Conservation (phyloP, 1,284 basidiomycete species). For the Sanghuangporus weigelae region DNA sequence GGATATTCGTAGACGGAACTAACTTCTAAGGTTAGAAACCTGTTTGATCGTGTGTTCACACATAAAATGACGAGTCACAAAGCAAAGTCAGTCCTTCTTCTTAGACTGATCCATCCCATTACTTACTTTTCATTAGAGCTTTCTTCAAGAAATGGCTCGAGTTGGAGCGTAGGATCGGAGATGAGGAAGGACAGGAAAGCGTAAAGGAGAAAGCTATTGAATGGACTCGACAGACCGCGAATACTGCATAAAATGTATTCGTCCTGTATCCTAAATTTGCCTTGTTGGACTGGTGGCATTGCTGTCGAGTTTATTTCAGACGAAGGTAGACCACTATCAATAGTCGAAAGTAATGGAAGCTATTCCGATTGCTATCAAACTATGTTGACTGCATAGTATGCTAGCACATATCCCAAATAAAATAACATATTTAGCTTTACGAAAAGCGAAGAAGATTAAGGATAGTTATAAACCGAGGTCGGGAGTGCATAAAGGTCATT, state of each 20-base stretch:
- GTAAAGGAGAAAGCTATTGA: slow-evolving; percentile 89
- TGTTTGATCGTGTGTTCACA: slow-evolving; percentile 80
- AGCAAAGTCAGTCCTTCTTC: slow-evolving; percentile 62
- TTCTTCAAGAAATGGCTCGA: slow-evolving; percentile 98
- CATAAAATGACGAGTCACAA: slow-evolving; percentile 92
- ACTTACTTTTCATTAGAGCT: slow-evolving; percentile 39
- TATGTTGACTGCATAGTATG: not conserved
- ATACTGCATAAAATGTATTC: no score
- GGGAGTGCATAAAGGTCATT: slow-evolving; percentile 14
- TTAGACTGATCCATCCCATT: not conserved
- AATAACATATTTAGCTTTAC: slow-evolving; percentile 24
- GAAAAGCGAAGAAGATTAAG: slow-evolving; percentile 32
- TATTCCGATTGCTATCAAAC: not conserved
- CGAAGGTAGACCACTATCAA: not conserved
- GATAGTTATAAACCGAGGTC: slow-evolving; percentile 31
- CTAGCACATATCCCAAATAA: slow-evolving; percentile 27
- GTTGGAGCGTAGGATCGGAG: slow-evolving; percentile 83
- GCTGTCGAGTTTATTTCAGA: not conserved
- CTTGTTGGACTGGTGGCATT: no score
- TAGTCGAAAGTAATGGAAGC: not conserved
- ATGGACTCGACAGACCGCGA: slow-evolving; percentile 66
- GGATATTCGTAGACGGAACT: slow-evolving; percentile 7
- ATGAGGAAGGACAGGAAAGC: slow-evolving; percentile 72
- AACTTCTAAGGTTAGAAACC: slow-evolving; percentile 43
- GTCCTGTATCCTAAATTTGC: no score